A percentile compares a stretch with the other conserved stretches of the same genome.
phyloP scores from a whole-genome alignment of 352 stramenopile genomes.

The Globisporangium canariense region DNA sequence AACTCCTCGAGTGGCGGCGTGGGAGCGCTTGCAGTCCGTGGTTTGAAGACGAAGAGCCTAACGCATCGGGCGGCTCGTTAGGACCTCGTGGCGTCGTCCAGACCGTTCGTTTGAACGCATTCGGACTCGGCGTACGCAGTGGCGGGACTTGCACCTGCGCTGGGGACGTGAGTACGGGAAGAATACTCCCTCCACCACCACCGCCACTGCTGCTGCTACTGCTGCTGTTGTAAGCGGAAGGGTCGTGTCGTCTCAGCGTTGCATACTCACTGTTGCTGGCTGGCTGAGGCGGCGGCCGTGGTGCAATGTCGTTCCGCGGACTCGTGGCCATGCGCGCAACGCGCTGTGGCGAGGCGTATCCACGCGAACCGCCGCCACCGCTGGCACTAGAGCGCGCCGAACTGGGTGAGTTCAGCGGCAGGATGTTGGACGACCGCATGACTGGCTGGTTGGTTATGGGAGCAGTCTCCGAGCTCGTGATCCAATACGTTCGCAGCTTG shows the following conservation, averaged over 20 bases:
- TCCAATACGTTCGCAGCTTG: background rate
- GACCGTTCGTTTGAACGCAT: constrained; percentile 33
- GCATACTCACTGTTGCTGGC: constrained; percentile 5
- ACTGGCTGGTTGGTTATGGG: background rate
- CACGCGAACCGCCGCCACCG: background rate
- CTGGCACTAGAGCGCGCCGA: background rate
- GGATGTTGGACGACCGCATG: constrained; percentile 13
- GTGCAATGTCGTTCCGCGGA: constrained; percentile 26
- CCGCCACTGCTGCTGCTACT: constrained; percentile 5
- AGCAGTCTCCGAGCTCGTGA: background rate
- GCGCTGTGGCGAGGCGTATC: constrained; percentile 13
- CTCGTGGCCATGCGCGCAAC: constrained; percentile 17
- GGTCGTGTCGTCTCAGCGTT: constrained; percentile 15
- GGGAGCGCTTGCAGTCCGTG: background rate
- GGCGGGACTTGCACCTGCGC: constrained; percentile 4
- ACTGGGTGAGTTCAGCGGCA: constrained; percentile 6
- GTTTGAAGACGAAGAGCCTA: background rate
- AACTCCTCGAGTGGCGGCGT: background rate
- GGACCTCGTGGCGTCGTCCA: constrained; percentile 46
- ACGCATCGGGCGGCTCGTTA: background rate
- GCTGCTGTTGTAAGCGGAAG: background rate
- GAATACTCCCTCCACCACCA: constrained; percentile 30
- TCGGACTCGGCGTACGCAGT: constrained; percentile 19
- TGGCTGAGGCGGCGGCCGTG: constrained; percentile 11
- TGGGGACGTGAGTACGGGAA: constrained; percentile 31